phyloP scores from a whole-genome alignment of 2,329 filamentous ascomycete species.

The Hypocreales sp. region DNA sequence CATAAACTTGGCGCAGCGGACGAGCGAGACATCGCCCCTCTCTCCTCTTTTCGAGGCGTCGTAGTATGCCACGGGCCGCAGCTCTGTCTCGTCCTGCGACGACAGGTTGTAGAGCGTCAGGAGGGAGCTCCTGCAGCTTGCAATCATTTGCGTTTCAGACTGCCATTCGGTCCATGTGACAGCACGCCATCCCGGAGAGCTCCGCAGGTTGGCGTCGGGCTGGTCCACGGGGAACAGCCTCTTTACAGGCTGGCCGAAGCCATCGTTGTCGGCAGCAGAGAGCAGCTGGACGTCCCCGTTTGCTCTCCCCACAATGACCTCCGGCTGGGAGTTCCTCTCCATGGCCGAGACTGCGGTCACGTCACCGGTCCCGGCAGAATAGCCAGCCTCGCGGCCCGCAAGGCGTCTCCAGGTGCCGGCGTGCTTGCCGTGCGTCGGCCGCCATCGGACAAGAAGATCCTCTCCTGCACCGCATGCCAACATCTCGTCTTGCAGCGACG shows the following conservation, averaged over 20 bases:
- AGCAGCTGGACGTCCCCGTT: constrained; percentile 32
- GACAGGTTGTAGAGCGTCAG: constrained; percentile 14
- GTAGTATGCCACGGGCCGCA: constrained; percentile 9
- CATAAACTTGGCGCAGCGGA: constrained; percentile 28
- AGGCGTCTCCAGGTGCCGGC: constrained; percentile 20
- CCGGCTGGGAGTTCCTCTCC: constrained; percentile 14
- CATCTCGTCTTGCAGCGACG: constrained; percentile 24
- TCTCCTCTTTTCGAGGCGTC: constrained; percentile 10
- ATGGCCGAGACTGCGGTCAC: constrained; percentile 30
- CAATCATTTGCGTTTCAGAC: constrained; percentile 11
- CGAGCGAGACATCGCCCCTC: constrained; percentile 9
- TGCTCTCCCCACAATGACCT: constrained; percentile 30
- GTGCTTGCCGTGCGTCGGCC: constrained; percentile 10
- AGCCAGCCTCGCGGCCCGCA: constrained; percentile 22
- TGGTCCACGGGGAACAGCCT: constrained; percentile 7
- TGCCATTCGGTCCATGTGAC: constrained; percentile 19
- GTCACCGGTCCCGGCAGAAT: constrained; percentile 30
- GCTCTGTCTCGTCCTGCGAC: constrained; percentile 1
- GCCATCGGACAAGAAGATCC: constrained; percentile 28
- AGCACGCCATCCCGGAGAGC: constrained; percentile 10
- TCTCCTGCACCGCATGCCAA: constrained; percentile 36
- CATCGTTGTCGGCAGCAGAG: constrained; percentile 17
- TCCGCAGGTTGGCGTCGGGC: not conserved
- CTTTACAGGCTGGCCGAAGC: constrained; percentile 11
- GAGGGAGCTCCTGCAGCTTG: constrained; percentile 14